Percentiles rank a stretch among this genome's conserved stretches.
These are phyloP conservation scores for Myriosclerotinia scirpicola DNA, from an alignment of 2,329 filamentous ascomycete species.

Conservation along the genomic window DNA sequence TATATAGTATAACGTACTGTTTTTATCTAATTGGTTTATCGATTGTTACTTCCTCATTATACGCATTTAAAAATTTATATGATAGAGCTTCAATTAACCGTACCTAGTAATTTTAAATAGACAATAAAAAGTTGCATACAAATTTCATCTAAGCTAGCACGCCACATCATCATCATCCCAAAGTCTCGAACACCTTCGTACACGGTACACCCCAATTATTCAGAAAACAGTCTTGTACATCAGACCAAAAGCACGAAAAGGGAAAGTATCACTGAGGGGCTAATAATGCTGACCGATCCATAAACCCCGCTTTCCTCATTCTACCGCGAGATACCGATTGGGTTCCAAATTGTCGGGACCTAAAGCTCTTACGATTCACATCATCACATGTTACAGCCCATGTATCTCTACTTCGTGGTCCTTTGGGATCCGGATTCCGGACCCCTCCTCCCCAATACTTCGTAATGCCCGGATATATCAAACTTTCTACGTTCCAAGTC, in stretches of 20 bases:
- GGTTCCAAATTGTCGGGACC: constrained; percentile 17
- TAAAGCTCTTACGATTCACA: neutral
- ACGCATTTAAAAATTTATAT: neutral
- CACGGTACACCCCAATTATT: neutral
- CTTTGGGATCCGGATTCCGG: neutral
- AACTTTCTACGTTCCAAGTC: neutral
- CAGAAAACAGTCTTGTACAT: neutral
- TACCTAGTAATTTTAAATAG: neutral
- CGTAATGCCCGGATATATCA: neutral
- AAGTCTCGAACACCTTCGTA: neutral
- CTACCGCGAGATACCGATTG: constrained; percentile 1
- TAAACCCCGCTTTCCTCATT: neutral
- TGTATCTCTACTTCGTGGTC: neutral
- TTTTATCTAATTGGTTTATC: neutral
- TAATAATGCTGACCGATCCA: neutral
- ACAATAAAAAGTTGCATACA: neutral
- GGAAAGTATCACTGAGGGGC: neutral
- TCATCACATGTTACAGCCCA: neutral
- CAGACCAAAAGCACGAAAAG: neutral
- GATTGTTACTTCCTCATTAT: neutral
- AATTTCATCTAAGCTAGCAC: neutral
- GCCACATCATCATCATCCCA: neutral
- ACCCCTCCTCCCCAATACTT: too few relatives aligned
- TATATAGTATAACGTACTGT: constrained; percentile 15
- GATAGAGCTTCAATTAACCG: neutral